Percentiles rank a stretch among this genome's conserved stretches.
Evolutionary conservation across 2,329 filamentous ascomycete species (phyloP).

Genomic region (Arthrobotrys megalospora): DNA sequence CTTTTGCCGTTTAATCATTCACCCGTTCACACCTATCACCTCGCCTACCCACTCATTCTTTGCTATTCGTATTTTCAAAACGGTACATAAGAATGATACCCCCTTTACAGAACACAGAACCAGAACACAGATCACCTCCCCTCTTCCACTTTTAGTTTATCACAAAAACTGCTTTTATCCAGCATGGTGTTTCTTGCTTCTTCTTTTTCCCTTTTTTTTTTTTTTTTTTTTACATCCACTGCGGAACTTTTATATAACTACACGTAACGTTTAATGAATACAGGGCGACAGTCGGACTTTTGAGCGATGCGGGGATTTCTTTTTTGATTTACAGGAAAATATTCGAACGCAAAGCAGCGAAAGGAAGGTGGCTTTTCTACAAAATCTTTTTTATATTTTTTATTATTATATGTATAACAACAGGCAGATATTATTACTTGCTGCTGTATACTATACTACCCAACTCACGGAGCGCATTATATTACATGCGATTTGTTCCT

Average conservation of each 20-base stretch:
- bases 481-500: too few relatives aligned
- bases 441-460: constrained; percentile 13
- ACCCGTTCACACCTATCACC: constrained; percentile 5
- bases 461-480: background rate
- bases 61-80: constrained; percentile 23
- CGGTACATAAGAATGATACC: constrained; percentile 61
- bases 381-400: too few relatives aligned
- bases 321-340: background rate
- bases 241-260: constrained; percentile 7
- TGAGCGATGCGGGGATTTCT: background rate
- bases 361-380: too few relatives aligned
- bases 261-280: constrained; percentile 40
- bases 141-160: background rate
- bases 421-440: background rate
- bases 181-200: constrained; percentile 11
- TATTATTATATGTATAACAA: too few relatives aligned
- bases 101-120: constrained; percentile 46
- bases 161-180: background rate
- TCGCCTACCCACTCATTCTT: background rate
- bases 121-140: too few relatives aligned
- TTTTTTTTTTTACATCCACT: constrained; percentile 6
- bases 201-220: background rate
- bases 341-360: background rate
- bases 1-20: constrained; percentile 9
- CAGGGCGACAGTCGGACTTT: constrained; percentile 3